phyloP scores from a whole-genome alignment of 179 eudicot species.

The Vitellaria paradoxa region DNA sequence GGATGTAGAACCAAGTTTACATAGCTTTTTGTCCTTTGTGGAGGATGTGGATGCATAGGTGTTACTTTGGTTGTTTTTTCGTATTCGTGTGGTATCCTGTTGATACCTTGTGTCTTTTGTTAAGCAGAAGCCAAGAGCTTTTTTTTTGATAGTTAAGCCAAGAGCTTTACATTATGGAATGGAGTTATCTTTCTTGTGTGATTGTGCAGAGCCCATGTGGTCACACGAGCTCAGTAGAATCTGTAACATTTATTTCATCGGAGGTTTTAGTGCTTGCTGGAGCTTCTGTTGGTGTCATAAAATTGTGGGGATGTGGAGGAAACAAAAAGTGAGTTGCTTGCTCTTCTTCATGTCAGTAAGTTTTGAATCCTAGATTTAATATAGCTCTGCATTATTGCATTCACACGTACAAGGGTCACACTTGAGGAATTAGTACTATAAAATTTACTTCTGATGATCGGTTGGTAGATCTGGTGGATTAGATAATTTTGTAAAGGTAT shows the following conservation, averaged over 20 bases:
- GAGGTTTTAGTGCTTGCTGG: conserved; percentile 86
- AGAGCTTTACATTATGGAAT: conserved; percentile 3
- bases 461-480: conserved; percentile 96
- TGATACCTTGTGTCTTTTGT: background rate
- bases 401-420: conserved; percentile 93
- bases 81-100: background rate
- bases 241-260: conserved; percentile 70
- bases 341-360: background rate
- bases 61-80: too few relatives aligned
- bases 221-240: conserved; percentile 87
- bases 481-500: conserved; percentile 91
- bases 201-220: conserved; percentile 84
- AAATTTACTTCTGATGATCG: conserved; percentile 95
- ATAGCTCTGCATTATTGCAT: conserved; percentile 21
- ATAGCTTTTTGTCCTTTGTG: too few relatives aligned
- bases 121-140: background rate
- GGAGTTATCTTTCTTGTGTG: background rate
- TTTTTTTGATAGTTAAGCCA: too few relatives aligned
- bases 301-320: conserved; percentile 94
- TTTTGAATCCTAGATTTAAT: background rate
- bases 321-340: conserved; percentile 67
- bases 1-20: too few relatives aligned
- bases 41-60: too few relatives aligned
- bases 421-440: conserved; percentile 69
- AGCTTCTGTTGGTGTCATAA: conserved; percentile 85